Conservation (phyloP, 176 grass and related monocot species). For the Areca catechu region DNA sequence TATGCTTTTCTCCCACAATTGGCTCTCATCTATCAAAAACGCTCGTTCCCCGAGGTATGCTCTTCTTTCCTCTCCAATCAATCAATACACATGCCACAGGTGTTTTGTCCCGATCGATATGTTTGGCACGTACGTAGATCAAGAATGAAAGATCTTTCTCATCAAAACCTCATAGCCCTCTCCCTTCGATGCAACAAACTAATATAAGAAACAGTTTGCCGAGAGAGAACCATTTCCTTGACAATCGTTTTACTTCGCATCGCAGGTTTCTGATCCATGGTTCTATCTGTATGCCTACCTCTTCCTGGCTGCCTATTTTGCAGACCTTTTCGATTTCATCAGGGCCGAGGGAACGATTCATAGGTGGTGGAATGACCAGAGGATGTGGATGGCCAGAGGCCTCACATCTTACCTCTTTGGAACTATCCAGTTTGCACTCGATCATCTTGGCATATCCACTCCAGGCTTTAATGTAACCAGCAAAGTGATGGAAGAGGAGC, state of each 20-base stretch:
- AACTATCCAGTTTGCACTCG: slow-evolving; percentile 6
- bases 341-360: neutral
- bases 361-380: slow-evolving; percentile 24
- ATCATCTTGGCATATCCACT: slow-evolving; percentile 9
- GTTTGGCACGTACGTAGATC: too few relatives aligned
- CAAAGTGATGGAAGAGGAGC: slow-evolving; percentile 36
- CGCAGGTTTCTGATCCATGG: slow-evolving; percentile 29
- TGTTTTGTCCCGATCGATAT: too few relatives aligned
- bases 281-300: slow-evolving; percentile 44
- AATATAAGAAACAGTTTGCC: too few relatives aligned
- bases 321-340: slow-evolving; percentile 29
- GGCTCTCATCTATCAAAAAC: slow-evolving; percentile 18
- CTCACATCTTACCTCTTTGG: slow-evolving; percentile 20
- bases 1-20: slow-evolving; percentile 35
- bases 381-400: slow-evolving; percentile 21
- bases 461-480: slow-evolving; percentile 25
- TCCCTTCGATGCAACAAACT: too few relatives aligned
- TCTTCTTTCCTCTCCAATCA: too few relatives aligned
- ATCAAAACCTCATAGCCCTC: too few relatives aligned
- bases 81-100: too few relatives aligned
- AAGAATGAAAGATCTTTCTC: too few relatives aligned
- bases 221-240: too few relatives aligned
- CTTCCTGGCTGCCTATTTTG: slow-evolving; percentile 28
- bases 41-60: slow-evolving; percentile 31
- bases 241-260: neutral